Evolutionary conservation across 2,329 filamentous ascomycete species (phyloP), one percentile per base, ranked within the genome.

Genomic region (Hypoxylon sp.): DNA sequence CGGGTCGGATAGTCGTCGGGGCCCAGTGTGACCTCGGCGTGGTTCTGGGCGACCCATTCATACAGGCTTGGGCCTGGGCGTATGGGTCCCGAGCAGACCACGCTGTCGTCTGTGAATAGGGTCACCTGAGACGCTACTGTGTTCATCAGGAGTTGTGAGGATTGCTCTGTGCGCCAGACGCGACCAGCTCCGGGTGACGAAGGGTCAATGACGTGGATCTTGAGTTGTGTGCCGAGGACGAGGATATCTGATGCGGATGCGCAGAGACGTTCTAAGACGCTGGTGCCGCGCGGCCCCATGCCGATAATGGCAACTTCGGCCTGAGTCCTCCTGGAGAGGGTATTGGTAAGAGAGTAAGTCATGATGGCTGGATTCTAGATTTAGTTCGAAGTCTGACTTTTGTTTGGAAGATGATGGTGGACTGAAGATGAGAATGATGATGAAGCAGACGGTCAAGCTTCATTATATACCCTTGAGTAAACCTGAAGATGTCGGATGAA

Each of bases 1-100:
- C 67, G 57, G 29, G 59, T 68, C 23, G 64, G 48, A 41, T 70
- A 68, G 37, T 70, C 61, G 21, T 68, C 52, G 2, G 67, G 67
- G 14, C 57, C 57, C 2, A 69, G 47, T 12, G 21, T 51, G n/a
- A 34, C 50, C 1, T 37, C 30, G 5, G n/a, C 12, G 3, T 50
- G 34, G 9, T 23, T 30, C 9, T 41, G 21, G 14, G 21, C 3
- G 23, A 50, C 32, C 65, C 65, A 68, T 14, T 53, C 47, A 29
- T 68, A 53, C 21, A 68, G 34, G 27, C 27, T 68, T 14, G 61
- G 67, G 6, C 56, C 67, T 1, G 47, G 27, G 16, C 41, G 47
- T 19, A 68, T 70, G 8, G 53, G 67, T 2, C 61, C 65, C 11
- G 46, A 25, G 37, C 61, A 70, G 7, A 45, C 39, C n/a, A 66